Evolutionary conservation across 345 rosid species (phyloP), one percentile per base, ranked within the genome.

Genomic region (Rhodomyrtus tomentosa): DNA sequence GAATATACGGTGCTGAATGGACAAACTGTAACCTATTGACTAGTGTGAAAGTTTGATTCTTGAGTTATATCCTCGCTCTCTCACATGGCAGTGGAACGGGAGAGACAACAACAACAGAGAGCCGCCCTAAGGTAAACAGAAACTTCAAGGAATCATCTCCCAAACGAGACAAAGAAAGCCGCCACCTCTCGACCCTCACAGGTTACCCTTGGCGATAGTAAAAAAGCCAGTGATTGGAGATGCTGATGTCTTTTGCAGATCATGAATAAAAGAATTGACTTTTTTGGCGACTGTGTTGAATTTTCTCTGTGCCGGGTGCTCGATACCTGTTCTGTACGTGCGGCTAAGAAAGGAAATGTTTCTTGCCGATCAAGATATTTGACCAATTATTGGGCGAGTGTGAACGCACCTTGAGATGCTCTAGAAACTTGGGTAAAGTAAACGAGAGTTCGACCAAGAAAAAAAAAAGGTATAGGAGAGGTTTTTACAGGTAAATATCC

Each of bases 81-180:
- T 8, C 79, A 68, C 79, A 10, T 18, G 45, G 79, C 22, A 18
- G 24, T 0, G 79, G 79, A 68, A 36, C 38, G 25, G 13, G 25
- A 18, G 10, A 18, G 42, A 32, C 42, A 16, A 32, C 18, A 62
- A 36, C 25, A 38, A 36, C 79, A 25, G 5, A 11, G 11, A 40
- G 29, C 50, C 40, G 3, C 4, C 18, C 50, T 2, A 25, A 11
- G 50, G 10, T 27, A 25, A 1, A 6, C 3, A 79, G 85, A 83
- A 86, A 32, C 51, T 86, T 84, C 88, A 42, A 3, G 48, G 88
- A 84, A 86, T 45, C 40, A 27, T 73, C 20, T 42, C 25, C 10
- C 5, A 8, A 72, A 16, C 0, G 81, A 40, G 85, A 52, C 74
- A 80, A 42, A 21, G 6, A 20, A 42, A 53, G 88, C 88, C 86